Evolutionary conservation across 1,284 basidiomycete species (phyloP), one percentile per base, ranked within the genome.

Genomic region (Tilletiopsis washingtonensis): DNA sequence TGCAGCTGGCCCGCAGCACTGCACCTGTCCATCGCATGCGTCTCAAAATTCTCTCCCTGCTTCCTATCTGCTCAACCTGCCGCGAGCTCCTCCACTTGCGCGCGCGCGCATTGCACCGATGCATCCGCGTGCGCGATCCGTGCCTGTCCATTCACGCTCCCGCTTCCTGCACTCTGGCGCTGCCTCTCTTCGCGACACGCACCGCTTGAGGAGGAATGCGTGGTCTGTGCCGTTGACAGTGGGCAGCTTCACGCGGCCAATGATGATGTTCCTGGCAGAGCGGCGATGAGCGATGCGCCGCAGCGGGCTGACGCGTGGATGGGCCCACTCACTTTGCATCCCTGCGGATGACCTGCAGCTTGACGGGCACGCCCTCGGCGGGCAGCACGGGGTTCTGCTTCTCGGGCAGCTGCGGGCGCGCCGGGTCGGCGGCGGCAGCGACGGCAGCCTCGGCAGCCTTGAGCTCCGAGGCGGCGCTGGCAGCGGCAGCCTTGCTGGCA

Each of bases 161-260:
- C 14, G 34, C n/a, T 36, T 14, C 14, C 14, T n/a, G 34, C n/a
- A 14, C 34, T 36, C n/a, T n/a, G 14, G n/a, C 14, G n/a, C 34
- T 14, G 34, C 34, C 34, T 36, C 34, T n/a, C n/a, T 36, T n/a
- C 14, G n/a, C n/a, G 34, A n/a, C 14, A 36, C 53, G 38, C 29
- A 55, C 47, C 61, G 55, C 46, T 64, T 66, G 27, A 66, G 61
- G 23, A 66, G 45, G 38, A 64, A 64, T 12, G 51, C 55, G 20
- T 61, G 57, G 47, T 66, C 69, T 39, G 59, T 54, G 15, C 71
- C 71, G 47, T 73, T 73, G 43, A 74, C 69, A 45, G 89, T 93
- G 42, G 86, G 86, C 48, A 96, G 86, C 78, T 97, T 98, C 76
- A 97, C 81, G 56, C 93, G 80, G 7, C 90, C 93, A 51, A 90